Conservation (phyloP, 2,329 filamentous ascomycete species). For the Lasiodiplodia gonubiensis region DNA sequence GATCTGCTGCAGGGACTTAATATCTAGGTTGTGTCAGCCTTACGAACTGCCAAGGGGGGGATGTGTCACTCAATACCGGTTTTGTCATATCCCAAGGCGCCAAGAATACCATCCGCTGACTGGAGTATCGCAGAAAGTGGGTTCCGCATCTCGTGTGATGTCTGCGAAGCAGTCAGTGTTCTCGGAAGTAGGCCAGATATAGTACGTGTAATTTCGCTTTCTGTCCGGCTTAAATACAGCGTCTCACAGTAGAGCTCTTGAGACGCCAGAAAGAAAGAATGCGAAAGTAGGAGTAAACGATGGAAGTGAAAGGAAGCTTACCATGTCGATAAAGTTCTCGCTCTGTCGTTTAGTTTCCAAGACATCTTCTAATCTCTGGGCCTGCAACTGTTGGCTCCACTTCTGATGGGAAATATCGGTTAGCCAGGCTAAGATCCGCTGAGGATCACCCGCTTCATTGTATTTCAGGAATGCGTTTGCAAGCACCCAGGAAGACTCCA, state of each 20-base stretch:
- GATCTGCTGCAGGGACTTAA: neutral
- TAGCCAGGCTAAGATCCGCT: constrained; percentile 41
- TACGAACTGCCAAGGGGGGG: neutral
- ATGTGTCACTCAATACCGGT: neutral
- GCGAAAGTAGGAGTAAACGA: too few relatives aligned
- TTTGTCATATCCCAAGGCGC: constrained; percentile 27
- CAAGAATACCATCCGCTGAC: constrained; percentile 43
- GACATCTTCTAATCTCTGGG: constrained; percentile 42
- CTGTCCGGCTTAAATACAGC: neutral
- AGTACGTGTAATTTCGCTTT: too few relatives aligned
- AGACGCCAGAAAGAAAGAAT: too few relatives aligned
- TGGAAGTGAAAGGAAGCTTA: neutral
- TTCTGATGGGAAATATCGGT: constrained; percentile 44
- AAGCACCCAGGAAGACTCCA: constrained; percentile 36
- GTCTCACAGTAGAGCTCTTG: neutral
- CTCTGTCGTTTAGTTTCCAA: constrained; percentile 44
- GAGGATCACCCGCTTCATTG: constrained; percentile 37
- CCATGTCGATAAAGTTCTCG: constrained; percentile 48
- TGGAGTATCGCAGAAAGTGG: constrained; percentile 41
- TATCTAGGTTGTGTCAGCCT: neutral
- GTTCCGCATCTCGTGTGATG: constrained; percentile 27
- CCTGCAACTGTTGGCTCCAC: constrained; percentile 38
- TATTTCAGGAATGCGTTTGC: constrained; percentile 41
- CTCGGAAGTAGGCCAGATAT: neutral
- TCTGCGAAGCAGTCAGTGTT: neutral